Percentiles rank a stretch among this genome's conserved stretches.
Conservation (phyloP, 2,329 filamentous ascomycete genomes). For the Chaetomiaceae sp. region DNA sequence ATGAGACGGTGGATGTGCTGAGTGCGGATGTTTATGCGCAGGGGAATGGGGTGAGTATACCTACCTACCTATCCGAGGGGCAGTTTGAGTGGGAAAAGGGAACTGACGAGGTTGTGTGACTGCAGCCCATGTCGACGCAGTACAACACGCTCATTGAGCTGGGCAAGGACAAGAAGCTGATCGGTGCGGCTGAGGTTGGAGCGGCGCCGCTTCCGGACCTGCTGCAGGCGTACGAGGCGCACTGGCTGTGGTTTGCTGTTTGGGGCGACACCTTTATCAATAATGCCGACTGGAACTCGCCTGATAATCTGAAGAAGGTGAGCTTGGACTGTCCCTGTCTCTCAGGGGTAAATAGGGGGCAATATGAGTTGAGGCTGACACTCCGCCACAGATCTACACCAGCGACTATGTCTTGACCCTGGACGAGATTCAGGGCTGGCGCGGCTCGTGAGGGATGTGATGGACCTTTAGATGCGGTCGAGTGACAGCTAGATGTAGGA, state of each 20-base stretch:
- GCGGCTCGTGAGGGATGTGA: neutral
- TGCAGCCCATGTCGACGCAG: slow-evolving; percentile 39
- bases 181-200: slow-evolving; percentile 45
- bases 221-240: slow-evolving; percentile 41
- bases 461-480: too few relatives aligned
- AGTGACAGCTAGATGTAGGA: too few relatives aligned
- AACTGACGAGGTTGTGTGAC: too few relatives aligned
- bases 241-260: slow-evolving; percentile 46
- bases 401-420: slow-evolving; percentile 33
- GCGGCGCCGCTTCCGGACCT: slow-evolving; percentile 40
- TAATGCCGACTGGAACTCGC: slow-evolving; percentile 38
- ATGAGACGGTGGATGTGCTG: slow-evolving; percentile 42
- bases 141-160: slow-evolving; percentile 42
- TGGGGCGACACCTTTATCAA: slow-evolving; percentile 44
- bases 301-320: slow-evolving; percentile 37
- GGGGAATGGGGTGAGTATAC: slow-evolving; percentile 38
- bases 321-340: neutral
- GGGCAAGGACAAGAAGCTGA: slow-evolving; percentile 43
- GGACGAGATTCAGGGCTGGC: slow-evolving; percentile 35
- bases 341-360: too few relatives aligned
- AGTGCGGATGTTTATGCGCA: slow-evolving; percentile 43
- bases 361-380: neutral
- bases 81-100: neutral
- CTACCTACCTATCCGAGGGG: too few relatives aligned
- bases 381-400: slow-evolving; percentile 29